Conservation (phyloP, 345 rosid genomes). For the Euphorbia lathyris region DNA sequence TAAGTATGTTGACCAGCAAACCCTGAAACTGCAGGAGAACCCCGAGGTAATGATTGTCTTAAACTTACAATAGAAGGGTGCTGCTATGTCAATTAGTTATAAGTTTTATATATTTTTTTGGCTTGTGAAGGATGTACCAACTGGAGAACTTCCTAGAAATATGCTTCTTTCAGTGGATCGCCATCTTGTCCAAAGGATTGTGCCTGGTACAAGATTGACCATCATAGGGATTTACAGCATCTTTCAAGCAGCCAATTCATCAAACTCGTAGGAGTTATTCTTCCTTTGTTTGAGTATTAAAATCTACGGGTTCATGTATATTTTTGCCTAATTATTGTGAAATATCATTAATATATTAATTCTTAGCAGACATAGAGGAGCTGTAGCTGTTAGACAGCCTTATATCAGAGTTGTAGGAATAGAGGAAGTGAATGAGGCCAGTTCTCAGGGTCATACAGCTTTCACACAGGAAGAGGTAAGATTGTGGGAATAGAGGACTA, state of each 20-base stretch:
- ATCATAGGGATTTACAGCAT: conserved; percentile 93
- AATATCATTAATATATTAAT: background rate
- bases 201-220: conserved; percentile 90
- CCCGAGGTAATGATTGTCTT: conserved; percentile 60
- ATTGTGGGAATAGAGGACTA: conserved; percentile 8
- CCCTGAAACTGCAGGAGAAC: conserved; percentile 90
- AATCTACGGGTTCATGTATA: background rate
- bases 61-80: background rate
- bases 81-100: background rate
- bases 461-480: conserved; percentile 80
- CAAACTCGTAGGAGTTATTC: conserved; percentile 50
- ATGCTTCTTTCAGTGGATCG: conserved; percentile 93
- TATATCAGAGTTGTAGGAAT: conserved; percentile 88
- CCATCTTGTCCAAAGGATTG: conserved; percentile 80
- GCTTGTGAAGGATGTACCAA: conserved; percentile 78
- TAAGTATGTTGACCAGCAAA: conserved; percentile 94
- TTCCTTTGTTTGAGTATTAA: background rate
- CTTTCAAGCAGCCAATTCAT: conserved; percentile 75
- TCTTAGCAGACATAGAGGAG: conserved; percentile 75
- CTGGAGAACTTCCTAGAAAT: conserved; percentile 99
- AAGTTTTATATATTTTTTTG: conserved; percentile 1
- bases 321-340: background rate
- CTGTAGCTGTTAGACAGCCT: conserved; percentile 92
- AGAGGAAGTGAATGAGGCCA: conserved; percentile 78
- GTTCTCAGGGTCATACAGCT: conserved; percentile 68